Evolutionary conservation across 1,284 basidiomycete species (phyloP).

Genomic region (Cutaneotrichosporon sp.): DNA sequence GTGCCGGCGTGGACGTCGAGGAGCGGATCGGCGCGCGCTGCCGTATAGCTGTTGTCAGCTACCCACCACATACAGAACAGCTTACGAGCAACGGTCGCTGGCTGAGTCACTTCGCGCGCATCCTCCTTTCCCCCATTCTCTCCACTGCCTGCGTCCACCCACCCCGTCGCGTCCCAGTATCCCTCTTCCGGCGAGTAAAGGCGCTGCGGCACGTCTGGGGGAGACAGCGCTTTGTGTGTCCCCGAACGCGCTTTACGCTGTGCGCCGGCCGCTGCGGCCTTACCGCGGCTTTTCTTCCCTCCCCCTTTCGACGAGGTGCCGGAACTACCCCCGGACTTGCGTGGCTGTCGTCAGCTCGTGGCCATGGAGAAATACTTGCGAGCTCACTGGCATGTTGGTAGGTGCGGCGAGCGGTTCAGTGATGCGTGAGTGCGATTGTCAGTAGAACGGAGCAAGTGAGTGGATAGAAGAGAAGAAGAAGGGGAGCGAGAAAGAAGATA

Average conservation of each 20-base stretch:
- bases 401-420: not conserved
- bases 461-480: not conserved
- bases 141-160: not conserved
- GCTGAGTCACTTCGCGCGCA: too few relatives aligned
- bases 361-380: not conserved
- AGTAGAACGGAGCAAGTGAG: not conserved
- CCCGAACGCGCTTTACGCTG: not conserved
- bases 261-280: too few relatives aligned
- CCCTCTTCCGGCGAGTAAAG: constrained; percentile 5
- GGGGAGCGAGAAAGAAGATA: not conserved
- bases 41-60: not conserved
- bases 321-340: not conserved
- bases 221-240: not conserved
- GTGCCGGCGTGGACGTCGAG: not conserved
- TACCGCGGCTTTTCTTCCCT: not conserved
- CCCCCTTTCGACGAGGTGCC: not conserved
- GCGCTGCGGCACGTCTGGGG: not conserved
- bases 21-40: not conserved
- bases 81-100: too few relatives aligned
- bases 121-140: not conserved
- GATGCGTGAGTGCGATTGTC: not conserved
- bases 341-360: not conserved
- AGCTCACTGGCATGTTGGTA: not conserved
- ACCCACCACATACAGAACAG: not conserved
- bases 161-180: constrained; percentile 5